These are phyloP conservation scores for Termitomyces sp. DNA, from an alignment of 768 basidiomycete species.

Conservation along the genomic window DNA sequence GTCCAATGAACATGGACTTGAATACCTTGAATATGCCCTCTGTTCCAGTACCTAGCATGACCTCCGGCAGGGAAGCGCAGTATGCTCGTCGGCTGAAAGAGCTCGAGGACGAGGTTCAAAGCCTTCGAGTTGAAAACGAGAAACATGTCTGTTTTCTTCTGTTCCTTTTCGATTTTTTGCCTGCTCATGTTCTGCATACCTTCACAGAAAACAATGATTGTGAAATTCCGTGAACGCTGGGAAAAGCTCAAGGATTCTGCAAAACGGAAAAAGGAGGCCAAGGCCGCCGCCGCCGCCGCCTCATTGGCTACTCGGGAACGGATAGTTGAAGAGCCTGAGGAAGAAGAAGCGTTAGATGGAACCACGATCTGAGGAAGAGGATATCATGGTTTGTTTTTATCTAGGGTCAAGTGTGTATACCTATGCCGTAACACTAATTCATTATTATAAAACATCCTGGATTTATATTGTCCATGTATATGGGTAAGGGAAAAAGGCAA, in stretches of 20 bases:
- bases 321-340: slow-evolving; percentile 74
- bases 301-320: slow-evolving; percentile 53
- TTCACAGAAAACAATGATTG: slow-evolving; percentile 75
- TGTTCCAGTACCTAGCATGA: slow-evolving; percentile 48
- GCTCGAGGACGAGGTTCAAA: slow-evolving; percentile 75
- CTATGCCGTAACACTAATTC: slow-evolving; percentile 4
- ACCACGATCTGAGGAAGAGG: slow-evolving; percentile 20
- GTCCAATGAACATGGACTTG: slow-evolving; percentile 50
- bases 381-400: background rate
- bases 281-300: slow-evolving; percentile 49
- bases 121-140: slow-evolving; percentile 69
- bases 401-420: slow-evolving; percentile 4
- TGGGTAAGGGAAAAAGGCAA: no score
- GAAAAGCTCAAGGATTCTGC: slow-evolving; percentile 88
- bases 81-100: slow-evolving; percentile 69
- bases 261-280: slow-evolving; percentile 80
- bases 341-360: slow-evolving; percentile 46
- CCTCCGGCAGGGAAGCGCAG: slow-evolving; percentile 53
- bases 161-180: background rate
- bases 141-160: slow-evolving; percentile 59
- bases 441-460: background rate
- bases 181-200: slow-evolving; percentile 16
- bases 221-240: slow-evolving; percentile 84
- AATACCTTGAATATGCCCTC: slow-evolving; percentile 52
- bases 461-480: no score